These are phyloP conservation scores for Talaromyces sp. DNA, from an alignment of 2,329 filamentous ascomycete species.

Conservation along the genomic window DNA sequence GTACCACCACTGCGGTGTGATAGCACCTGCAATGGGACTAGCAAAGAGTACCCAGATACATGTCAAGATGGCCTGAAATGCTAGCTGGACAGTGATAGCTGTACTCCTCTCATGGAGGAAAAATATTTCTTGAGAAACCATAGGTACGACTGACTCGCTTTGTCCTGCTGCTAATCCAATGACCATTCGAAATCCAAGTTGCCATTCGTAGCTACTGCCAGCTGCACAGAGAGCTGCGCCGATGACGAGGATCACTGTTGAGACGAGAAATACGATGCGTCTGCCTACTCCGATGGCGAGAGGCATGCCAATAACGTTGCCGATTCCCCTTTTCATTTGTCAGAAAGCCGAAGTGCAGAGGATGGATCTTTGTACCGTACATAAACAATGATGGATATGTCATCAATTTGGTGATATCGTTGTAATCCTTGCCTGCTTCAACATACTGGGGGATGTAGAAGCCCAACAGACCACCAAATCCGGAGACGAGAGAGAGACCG, in stretches of 20 bases:
- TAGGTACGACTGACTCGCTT: conserved; percentile 43
- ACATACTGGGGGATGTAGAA: conserved; percentile 44
- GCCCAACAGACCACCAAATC: conserved; percentile 41
- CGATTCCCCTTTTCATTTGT: conserved; percentile 30
- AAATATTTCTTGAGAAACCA: conserved; percentile 44
- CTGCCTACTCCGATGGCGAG: conserved; percentile 37
- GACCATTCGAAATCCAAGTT: conserved; percentile 39
- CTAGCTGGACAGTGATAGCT: conserved; percentile 41
- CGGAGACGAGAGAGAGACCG: conserved; percentile 40
- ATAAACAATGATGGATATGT: conserved; percentile 33
- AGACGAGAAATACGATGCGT: conserved; percentile 32
- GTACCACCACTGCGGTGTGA: conserved; percentile 46
- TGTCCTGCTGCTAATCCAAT: conserved; percentile 43
- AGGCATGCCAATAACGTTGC: conserved; percentile 34
- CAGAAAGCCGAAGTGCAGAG: background rate
- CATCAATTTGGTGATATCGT: conserved; percentile 41
- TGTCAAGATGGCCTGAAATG: conserved; percentile 40
- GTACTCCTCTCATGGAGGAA: conserved; percentile 47
- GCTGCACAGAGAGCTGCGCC: conserved; percentile 30
- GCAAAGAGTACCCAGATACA: conserved; percentile 42
- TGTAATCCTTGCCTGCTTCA: conserved; percentile 35
- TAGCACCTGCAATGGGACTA: conserved; percentile 42
- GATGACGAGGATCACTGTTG: conserved; percentile 29
- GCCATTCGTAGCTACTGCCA: conserved; percentile 33
- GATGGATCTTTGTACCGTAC: conserved; percentile 18